Percentiles rank a stretch among this genome's conserved stretches.
phyloP scores from a whole-genome alignment of 306 rosid species.

The Alnus glutinosa region DNA sequence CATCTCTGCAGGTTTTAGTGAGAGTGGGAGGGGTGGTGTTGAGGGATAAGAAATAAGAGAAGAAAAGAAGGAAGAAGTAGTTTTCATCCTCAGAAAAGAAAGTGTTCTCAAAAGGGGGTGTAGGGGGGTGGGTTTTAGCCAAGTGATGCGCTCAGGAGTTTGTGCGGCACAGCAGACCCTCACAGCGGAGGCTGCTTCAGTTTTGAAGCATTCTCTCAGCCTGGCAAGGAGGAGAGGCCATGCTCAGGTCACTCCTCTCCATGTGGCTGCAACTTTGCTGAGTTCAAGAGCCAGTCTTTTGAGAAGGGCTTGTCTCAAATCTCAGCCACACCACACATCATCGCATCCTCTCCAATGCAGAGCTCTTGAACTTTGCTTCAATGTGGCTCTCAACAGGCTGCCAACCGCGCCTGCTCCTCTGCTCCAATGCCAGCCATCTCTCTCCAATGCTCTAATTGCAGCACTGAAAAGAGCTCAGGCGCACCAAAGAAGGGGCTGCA shows the following conservation, averaged over 20 bases:
- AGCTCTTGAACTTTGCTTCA: constrained; percentile 98
- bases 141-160: constrained; percentile 93
- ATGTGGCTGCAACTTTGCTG: constrained; percentile 80
- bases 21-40: constrained; percentile 39
- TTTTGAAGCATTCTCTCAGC: constrained; percentile 79
- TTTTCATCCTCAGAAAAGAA: constrained; percentile 17
- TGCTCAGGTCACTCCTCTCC: constrained; percentile 95
- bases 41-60: constrained; percentile 6
- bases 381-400: constrained; percentile 89
- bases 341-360: constrained; percentile 75
- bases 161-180: constrained; percentile 91
- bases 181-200: constrained; percentile 96
- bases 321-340: constrained; percentile 66
- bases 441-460: constrained; percentile 93
- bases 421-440: constrained; percentile 69
- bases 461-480: constrained; percentile 94
- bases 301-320: constrained; percentile 70
- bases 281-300: constrained; percentile 59
- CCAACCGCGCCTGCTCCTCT: constrained; percentile 69
- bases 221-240: constrained; percentile 87
- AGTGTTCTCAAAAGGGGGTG: constrained; percentile 33
- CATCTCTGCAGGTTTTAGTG: constrained; percentile 18
- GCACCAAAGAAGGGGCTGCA: constrained; percentile 93
- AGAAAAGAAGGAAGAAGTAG: constrained; percentile 18
- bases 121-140: constrained; percentile 55